Base-by-base conservation (phyloP, 2,329 filamentous ascomycete genomes). In the Talaromyces sp. region DNA sequence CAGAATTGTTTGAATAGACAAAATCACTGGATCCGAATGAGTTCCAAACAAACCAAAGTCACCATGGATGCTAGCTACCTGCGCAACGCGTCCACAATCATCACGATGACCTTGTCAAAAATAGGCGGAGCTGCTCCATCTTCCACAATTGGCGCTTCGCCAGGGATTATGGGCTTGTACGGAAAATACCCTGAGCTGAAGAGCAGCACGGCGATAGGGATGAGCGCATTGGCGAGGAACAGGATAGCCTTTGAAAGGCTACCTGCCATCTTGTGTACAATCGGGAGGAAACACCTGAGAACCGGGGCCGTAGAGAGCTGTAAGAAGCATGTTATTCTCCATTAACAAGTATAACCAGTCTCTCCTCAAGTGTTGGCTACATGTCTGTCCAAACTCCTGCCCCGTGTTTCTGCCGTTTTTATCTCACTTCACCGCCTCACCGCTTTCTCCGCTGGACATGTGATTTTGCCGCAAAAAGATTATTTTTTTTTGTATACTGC, bases 161-260 rank as follows among this genome's bases (percentile, higher is more conserved):
- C 94, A 11, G 92, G 87, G 54, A 99, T 82, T 65, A 96, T 89
- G 2, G 94, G 92, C 71, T 99, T 99, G 77, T 97, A 97, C 8
- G 94, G 94, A 71, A 99, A 99, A 82, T 99, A 99, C 14, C 94
- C 93, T 32, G 86, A 85, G 27, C 90, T 92, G 74, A 97, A 97
- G 65, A 88, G 76, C 58, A 89, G 67, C 64, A 92, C 85, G 53
- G 91, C 88, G 59, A 89, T 70, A 3, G 90, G 89, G 51, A 96
- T 85, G 62, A 96, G 76, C 32, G 92, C 60, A 74, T 97, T 96
- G 69, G 91, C 88, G 64, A 85, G 75, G 56, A 83, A 71, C 62
- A 92, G 83, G 54, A 66, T 64, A 68, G 69, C 70, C 48, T 61
- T 78, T 67, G 59, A 57, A 10, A 57, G 26, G 11, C 38, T 43